These are phyloP conservation scores for Populus simonii DNA, from an alignment of 345 rosid genomes.

Conservation along the genomic window DNA sequence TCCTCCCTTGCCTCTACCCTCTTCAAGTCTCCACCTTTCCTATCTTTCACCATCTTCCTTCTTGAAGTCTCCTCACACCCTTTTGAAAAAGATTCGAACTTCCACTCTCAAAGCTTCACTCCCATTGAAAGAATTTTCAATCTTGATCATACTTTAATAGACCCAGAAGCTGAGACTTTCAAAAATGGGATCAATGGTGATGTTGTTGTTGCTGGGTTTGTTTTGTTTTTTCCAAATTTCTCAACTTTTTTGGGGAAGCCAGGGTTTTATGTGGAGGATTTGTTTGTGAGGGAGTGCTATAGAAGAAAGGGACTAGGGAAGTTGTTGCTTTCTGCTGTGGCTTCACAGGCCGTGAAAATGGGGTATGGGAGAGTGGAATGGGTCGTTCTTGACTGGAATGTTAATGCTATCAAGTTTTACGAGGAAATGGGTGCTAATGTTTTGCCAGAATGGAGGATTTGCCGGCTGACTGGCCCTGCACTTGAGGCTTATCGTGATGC, in stretches of 20 bases:
- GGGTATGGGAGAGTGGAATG: constrained; percentile 87
- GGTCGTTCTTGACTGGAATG: constrained; percentile 89
- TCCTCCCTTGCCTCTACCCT: constrained; percentile 63
- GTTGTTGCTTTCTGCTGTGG: constrained; percentile 71
- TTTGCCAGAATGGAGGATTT: constrained; percentile 72
- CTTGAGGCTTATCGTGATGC: constrained; percentile 60
- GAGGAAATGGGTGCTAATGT: constrained; percentile 84
- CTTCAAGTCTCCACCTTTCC: constrained; percentile 70
- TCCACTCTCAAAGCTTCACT: constrained; percentile 24
- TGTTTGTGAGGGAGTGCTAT: constrained; percentile 75
- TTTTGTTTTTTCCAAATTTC: constrained; percentile 75
- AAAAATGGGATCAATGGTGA: constrained; percentile 29
- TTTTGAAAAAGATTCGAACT: constrained; percentile 3
- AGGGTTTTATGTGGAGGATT: constrained; percentile 76
- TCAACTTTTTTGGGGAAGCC: constrained; percentile 68
- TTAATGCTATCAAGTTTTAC: constrained; percentile 68
- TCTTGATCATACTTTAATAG: constrained; percentile 50
- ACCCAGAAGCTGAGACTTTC: constrained; percentile 52
- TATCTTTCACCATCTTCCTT: constrained; percentile 78
- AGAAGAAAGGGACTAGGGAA: constrained; percentile 73
- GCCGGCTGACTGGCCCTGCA: constrained; percentile 71
- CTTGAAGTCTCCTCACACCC: constrained; percentile 64
- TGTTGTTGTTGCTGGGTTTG: constrained; percentile 66
- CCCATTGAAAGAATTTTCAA: constrained; percentile 40
- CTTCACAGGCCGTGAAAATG: constrained; percentile 77